Evolutionary conservation across 2,329 filamentous ascomycete species (phyloP).

Genomic region (Cadophora sp.): DNA sequence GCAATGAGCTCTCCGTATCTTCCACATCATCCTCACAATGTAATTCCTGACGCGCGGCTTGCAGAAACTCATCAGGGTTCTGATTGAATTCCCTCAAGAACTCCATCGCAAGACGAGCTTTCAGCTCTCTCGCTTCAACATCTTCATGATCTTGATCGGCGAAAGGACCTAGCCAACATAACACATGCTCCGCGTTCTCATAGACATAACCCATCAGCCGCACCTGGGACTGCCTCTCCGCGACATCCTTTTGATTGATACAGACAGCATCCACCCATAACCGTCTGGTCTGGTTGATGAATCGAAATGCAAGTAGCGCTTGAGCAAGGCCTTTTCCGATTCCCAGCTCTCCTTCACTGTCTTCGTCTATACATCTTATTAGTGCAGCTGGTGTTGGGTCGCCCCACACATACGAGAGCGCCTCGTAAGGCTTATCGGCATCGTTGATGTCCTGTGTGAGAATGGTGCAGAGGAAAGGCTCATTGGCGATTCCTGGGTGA

Average conservation of each 20-base stretch:
- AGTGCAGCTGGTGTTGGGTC: neutral
- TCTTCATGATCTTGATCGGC: neutral
- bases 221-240: conserved; percentile 5
- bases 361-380: too few species aligned
- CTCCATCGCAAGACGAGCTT: conserved; percentile 6
- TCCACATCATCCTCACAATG: conserved; percentile 3
- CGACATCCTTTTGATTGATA: conserved; percentile 13
- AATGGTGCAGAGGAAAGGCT: too few species aligned
- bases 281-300: too few species aligned
- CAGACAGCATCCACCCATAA: neutral
- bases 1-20: neutral
- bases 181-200: neutral
- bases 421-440: too few species aligned
- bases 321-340: too few species aligned
- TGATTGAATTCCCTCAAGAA: conserved; percentile 7
- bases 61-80: neutral
- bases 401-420: neutral
- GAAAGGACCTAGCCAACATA: conserved; percentile 10
- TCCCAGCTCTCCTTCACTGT: too few species aligned
- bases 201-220: conserved; percentile 8
- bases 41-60: conserved; percentile 10
- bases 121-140: neutral
- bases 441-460: too few species aligned
- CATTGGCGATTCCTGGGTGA: too few species aligned
- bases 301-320: too few species aligned